Percentiles rank a stretch among this genome's conserved stretches.
These are phyloP conservation scores for Gnetum montanum DNA, from an alignment of 75 land plant genomes.

Conservation along the genomic window DNA sequence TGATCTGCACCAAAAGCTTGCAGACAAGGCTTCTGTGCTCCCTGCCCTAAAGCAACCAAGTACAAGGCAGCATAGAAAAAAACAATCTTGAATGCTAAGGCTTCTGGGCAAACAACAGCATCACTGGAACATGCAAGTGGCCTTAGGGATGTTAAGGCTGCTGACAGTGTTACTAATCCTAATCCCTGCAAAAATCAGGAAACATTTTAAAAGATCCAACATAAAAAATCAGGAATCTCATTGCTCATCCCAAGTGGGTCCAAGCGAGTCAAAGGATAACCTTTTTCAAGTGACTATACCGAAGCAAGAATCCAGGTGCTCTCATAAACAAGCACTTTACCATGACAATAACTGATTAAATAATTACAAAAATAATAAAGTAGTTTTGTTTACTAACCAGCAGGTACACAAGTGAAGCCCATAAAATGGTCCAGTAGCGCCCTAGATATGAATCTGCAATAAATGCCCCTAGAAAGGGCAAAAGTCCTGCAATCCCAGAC, in stretches of 20 bases:
- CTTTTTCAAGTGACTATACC: too few relatives aligned
- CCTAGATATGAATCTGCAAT: conserved; percentile 52
- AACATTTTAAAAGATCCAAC: too few relatives aligned
- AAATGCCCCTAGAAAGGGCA: conserved; percentile 46
- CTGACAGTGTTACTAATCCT: conserved; percentile 27
- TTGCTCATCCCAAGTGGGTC: too few relatives aligned
- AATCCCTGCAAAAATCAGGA: conserved; percentile 45
- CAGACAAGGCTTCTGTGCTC: conserved; percentile 73
- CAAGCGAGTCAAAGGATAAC: too few relatives aligned
- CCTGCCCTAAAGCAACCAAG: conserved; percentile 43
- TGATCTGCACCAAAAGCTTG: conserved; percentile 87
- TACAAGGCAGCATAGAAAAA: conserved; percentile 42
- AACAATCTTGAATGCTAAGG: too few relatives aligned
- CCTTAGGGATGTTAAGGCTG: conserved; percentile 12
- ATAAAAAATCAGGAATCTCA: too few relatives aligned
- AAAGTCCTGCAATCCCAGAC: conserved; percentile 25
- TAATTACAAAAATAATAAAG: too few relatives aligned
- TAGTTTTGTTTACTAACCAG: conserved; percentile 23
- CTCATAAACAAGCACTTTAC: too few relatives aligned
- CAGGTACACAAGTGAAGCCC: conserved; percentile 27
- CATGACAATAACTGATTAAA: too few relatives aligned
- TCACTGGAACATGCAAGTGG: too few relatives aligned
- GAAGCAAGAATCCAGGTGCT: too few relatives aligned
- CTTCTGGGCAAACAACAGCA: too few relatives aligned
- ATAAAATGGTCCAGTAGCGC: conserved; percentile 34